These are phyloP conservation scores for Amauroascus verrucosus DNA, from an alignment of 2,329 filamentous ascomycete species.

Conservation along the genomic window DNA sequence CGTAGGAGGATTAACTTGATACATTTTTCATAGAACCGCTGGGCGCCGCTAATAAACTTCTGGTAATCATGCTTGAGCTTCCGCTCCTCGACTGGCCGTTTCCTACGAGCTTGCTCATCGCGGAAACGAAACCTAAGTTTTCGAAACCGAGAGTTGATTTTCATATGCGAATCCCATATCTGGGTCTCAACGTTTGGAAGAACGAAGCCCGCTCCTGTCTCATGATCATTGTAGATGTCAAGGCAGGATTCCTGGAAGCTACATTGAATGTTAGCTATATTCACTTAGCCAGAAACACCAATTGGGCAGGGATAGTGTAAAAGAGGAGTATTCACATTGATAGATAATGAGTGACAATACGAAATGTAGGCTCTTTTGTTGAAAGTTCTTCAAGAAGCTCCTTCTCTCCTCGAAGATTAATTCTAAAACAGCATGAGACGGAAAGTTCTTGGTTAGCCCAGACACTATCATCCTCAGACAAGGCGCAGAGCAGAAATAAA, in stretches of 20 bases:
- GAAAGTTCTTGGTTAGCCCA: background rate
- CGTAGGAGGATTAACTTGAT: conserved; percentile 62
- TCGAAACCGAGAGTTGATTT: conserved; percentile 69
- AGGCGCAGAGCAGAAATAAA: background rate
- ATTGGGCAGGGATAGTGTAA: background rate
- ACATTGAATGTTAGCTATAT: conserved; percentile 5
- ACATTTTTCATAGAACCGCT: conserved; percentile 79
- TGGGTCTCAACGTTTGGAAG: conserved; percentile 50
- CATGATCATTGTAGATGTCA: conserved; percentile 57
- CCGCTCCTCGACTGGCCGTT: conserved; percentile 53
- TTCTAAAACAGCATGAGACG: background rate
- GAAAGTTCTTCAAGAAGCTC: conserved; percentile 41
- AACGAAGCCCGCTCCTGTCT: conserved; percentile 12
- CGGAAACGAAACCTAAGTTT: conserved; percentile 51
- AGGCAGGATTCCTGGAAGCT: conserved; percentile 62
- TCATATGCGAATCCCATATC: conserved; percentile 70
- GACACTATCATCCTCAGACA: background rate
- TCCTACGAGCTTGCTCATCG: conserved; percentile 36
- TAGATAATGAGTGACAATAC: conserved; percentile 40
- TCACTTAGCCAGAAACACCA: background rate
- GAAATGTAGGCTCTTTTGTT: conserved; percentile 41
- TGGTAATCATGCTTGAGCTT: conserved; percentile 74
- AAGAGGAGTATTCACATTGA: conserved; percentile 14
- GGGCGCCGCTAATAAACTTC: conserved; percentile 75
- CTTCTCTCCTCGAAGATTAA: conserved; percentile 36